These are phyloP conservation scores for Mortierella antarctica DNA, from an alignment of 192 early-diverging fungal genomes.

Conservation along the genomic window DNA sequence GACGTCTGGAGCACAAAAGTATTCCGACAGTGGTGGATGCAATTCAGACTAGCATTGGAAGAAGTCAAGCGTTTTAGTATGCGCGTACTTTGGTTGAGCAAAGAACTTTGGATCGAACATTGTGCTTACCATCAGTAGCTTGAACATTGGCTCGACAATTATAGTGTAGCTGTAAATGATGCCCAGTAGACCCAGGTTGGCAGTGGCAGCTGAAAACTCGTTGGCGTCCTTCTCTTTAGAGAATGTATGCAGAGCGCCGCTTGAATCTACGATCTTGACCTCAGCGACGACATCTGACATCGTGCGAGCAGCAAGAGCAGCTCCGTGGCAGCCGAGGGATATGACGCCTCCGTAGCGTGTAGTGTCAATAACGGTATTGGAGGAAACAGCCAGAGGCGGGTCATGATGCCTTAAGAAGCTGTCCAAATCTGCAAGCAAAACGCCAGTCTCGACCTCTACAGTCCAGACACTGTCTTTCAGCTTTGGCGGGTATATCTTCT, in stretches of 20 bases:
- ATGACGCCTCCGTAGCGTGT: constrained; percentile 27
- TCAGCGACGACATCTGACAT: constrained; percentile 42
- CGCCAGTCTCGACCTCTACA: constrained; percentile 43
- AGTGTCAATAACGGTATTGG: constrained; percentile 25
- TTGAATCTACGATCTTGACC: constrained; percentile 41
- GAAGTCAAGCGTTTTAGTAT: no score
- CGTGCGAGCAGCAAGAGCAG: constrained; percentile 22
- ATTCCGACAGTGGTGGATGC: constrained; percentile 11
- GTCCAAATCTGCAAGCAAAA: constrained; percentile 28
- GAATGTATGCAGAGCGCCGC: constrained; percentile 38
- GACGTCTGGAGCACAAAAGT: constrained; percentile 5
- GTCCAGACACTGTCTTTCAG: constrained; percentile 9
- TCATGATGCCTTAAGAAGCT: constrained; percentile 24
- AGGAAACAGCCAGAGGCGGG: constrained; percentile 45
- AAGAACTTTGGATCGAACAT: no score
- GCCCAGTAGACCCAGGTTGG: constrained; percentile 51
- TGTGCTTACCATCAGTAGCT: background rate
- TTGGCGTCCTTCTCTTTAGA: constrained; percentile 11
- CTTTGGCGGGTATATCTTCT: background rate
- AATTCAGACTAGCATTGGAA: constrained; percentile 24
- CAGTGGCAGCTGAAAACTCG: constrained; percentile 40
- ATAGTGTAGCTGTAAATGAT: constrained; percentile 34
- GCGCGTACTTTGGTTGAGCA: no score
- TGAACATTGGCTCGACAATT: no score
- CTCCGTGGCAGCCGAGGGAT: constrained; percentile 46